These are phyloP conservation scores for Huntiella omanensis DNA, from an alignment of 2,329 filamentous ascomycete genomes.

Conservation along the genomic window DNA sequence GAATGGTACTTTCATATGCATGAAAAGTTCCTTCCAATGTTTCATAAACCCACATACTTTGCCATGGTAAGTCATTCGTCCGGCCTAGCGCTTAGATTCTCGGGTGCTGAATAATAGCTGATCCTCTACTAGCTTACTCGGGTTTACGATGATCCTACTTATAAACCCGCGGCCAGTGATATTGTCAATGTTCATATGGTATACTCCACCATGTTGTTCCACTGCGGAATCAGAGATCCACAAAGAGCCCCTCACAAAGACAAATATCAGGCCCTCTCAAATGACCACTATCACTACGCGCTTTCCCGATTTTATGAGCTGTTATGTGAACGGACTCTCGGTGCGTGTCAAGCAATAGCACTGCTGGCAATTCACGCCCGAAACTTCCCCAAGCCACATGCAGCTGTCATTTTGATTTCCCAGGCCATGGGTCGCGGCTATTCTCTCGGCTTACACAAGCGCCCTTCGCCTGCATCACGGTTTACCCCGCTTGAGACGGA, in stretches of 20 bases:
- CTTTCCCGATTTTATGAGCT: constrained; percentile 51
- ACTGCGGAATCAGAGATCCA: constrained; percentile 53
- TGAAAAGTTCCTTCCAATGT: constrained; percentile 51
- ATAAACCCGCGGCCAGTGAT: constrained; percentile 43
- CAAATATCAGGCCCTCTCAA: constrained; percentile 44
- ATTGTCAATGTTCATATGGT: constrained; percentile 60
- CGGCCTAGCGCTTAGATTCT: neutral
- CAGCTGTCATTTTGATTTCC: constrained; percentile 48
- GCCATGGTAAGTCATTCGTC: constrained; percentile 31
- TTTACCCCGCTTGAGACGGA: constrained; percentile 46
- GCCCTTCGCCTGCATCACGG: constrained; percentile 22
- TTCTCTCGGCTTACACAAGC: constrained; percentile 58
- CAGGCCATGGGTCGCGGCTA: constrained; percentile 49
- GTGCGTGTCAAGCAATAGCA: constrained; percentile 53
- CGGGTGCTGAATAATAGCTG: neutral
- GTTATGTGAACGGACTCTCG: constrained; percentile 38
- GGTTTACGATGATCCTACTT: constrained; percentile 51
- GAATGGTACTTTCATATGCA: constrained; percentile 60
- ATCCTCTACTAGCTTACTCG: constrained; percentile 29
- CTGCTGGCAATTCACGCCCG: constrained; percentile 56
- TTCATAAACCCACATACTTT: constrained; percentile 62
- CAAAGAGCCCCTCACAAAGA: constrained; percentile 33
- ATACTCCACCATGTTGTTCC: constrained; percentile 58
- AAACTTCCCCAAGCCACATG: constrained; percentile 61
- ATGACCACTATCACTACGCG: constrained; percentile 62